Evolutionary conservation across 345 rosid genomes (phyloP), one percentile per base, ranked within the genome.

Genomic region (Lumnitzera littorea): DNA sequence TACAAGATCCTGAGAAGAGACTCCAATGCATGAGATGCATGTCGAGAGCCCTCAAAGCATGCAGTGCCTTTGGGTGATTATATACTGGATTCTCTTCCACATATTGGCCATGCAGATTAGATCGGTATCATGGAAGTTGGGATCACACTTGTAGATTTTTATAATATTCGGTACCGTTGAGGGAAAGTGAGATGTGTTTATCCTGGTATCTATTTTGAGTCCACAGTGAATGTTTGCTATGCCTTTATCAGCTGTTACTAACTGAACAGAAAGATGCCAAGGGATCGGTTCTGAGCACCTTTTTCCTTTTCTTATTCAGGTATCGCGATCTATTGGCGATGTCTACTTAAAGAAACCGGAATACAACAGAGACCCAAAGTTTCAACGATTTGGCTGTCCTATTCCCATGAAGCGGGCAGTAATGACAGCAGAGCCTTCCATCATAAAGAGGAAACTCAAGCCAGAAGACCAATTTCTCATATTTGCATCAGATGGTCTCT

Each of bases 401-500:
- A 58, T 86, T 69, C 97, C 88, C 50, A 73, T 94, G 78, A 87
- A 77, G 70, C 78, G 96, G 59, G 78, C 99, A 3, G 96, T 80
- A 15, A 76, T 94, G 74, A 81, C 97, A 68, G 96, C 97, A 12
- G 99, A 94, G 67, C 99, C 99, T 5, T 84, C 99, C 11, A 74
- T 94, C 47, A 69, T 87, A 63, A 75, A 72, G 23, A 80, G 96
- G 72, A 73, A 87, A 78, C 87, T 89, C 24, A 80, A 65, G 68
- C 79, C 87, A 67, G 79, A 86, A 41, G 99, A 94, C 78, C 65
- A 76, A 53, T 94, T 94, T 74, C 76, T 94, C 61, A 87, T 92
- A 68, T 92, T 92, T 82, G 98, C 98, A 74, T 89, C 96, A 15
- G 98, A 92, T 71, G 98, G 99, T 77, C 95, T 94, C 48, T 94